Conservation (phyloP, 768 basidiomycete genomes). For the Suillus paluster region DNA sequence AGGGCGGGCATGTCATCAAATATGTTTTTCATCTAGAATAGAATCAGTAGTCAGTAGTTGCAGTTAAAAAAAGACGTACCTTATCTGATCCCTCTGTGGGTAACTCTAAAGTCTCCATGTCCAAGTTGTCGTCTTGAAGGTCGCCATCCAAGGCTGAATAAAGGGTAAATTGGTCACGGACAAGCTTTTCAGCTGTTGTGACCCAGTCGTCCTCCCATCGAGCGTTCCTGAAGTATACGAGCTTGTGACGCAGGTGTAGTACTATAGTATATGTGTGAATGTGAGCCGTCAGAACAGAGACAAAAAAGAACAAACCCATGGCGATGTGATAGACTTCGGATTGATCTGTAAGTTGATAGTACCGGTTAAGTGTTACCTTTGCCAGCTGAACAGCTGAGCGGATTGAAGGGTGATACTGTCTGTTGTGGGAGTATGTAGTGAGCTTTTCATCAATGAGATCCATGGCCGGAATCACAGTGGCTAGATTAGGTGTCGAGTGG, state of each 20-base stretch:
- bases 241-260: constrained; percentile 33
- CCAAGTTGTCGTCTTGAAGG: neutral
- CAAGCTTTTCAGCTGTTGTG: constrained; percentile 25
- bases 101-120: constrained; percentile 3
- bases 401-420: constrained; percentile 3
- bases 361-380: constrained; percentile 22
- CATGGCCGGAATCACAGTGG: too few species aligned
- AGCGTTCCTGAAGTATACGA: constrained; percentile 30
- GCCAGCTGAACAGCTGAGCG: constrained; percentile 10
- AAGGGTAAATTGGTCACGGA: constrained; percentile 21
- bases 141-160: constrained; percentile 1
- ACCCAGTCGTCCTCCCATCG: constrained; percentile 32
- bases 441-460: too few species aligned
- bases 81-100: neutral
- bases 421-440: too few species aligned
- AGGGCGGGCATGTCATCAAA: constrained; percentile 35
- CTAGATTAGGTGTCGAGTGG: too few species aligned
- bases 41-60: constrained; percentile 6
- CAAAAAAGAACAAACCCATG: constrained; percentile 25
- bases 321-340: constrained; percentile 30
- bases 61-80: constrained; percentile 4
- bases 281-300: neutral
- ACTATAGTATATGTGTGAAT: constrained; percentile 22
- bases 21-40: constrained; percentile 24
- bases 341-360: constrained; percentile 27